Evolutionary conservation across 2,329 filamentous ascomycete species (phyloP), one percentile per base, ranked within the genome.

Genomic region (Fusarium udum): DNA sequence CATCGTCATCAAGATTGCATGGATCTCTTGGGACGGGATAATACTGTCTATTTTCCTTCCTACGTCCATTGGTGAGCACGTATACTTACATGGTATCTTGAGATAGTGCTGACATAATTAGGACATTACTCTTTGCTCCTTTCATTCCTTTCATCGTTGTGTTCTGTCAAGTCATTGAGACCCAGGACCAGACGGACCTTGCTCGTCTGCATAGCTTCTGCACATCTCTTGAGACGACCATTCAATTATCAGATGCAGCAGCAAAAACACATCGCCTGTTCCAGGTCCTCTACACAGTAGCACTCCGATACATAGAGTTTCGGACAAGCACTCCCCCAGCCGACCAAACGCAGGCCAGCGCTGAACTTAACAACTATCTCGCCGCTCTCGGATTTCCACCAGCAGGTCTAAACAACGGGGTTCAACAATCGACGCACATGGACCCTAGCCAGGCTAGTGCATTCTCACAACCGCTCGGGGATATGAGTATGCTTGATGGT

Each of bases 281-380:
- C 70, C 85, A 88, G 52, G 85, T 90, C 5, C 85, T 92, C 56
- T 85, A 87, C 71, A 88, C 84, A 40, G 87, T 91, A 13, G 89
- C 89, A 1, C 83, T 85, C 40, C 82, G 90, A 9, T 91, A 91
- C 71, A 82, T 91, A 22, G 87, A 90, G 75, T 87, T 88, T 6
- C 88, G 87, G 57, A 75, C 73, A 34, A 69, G 67, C 12, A 72
- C 77, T 6, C 77, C 76, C 12, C 73, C 75, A 12, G 79, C 78
- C 28, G 74, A 75, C 52, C 76, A 80, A 67, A 78, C 83, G 7
- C 76, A 89, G 65, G 75, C 75, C 12, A 77, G 67, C 24, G 74
- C 72, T 26, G 77, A 78, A 56, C 72, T 78, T 11, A 77, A 78
- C 36, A 77, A 62, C 7, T 78, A 78, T 45, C 82, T 90, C 0